phyloP scores from a whole-genome alignment of 352 stramenopile species.

The Pythium chondricola region DNA sequence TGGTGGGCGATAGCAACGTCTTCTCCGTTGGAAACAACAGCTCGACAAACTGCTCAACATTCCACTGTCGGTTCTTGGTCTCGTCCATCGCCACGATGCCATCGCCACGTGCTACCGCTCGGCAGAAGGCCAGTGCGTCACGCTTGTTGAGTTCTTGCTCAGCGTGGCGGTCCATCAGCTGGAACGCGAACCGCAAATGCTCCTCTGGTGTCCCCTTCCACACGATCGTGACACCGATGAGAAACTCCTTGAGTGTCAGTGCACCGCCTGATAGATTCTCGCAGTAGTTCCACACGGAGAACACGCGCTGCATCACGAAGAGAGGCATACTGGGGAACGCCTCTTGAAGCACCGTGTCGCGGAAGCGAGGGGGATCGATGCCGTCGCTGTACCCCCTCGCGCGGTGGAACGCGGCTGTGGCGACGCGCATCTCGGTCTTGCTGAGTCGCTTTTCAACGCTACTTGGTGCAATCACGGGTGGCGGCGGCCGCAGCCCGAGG shows the following conservation, averaged over 20 bases:
- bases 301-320: conserved; percentile 26
- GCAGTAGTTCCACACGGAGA: conserved; percentile 29
- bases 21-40: conserved; percentile 19
- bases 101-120: not conserved
- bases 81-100: conserved; percentile 21
- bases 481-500: conserved; percentile 11
- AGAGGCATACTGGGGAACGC: conserved; percentile 24
- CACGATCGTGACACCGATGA: conserved; percentile 22
- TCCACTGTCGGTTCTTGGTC: conserved; percentile 6
- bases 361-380: conserved; percentile 29
- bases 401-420: conserved; percentile 32
- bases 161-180: conserved; percentile 22
- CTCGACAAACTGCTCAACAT: conserved; percentile 8
- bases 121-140: conserved; percentile 24
- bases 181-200: conserved; percentile 35
- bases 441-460: conserved; percentile 20
- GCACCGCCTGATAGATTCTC: conserved; percentile 8
- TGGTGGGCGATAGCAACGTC: conserved; percentile 8
- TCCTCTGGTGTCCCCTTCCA: conserved; percentile 35
- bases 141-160: conserved; percentile 16
- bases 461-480: conserved; percentile 21
- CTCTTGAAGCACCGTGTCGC: conserved; percentile 32
- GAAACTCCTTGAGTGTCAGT: conserved; percentile 33
- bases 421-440: conserved; percentile 19
- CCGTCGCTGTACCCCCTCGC: conserved; percentile 26